A percentile compares a stretch with the other conserved stretches of the same genome.
Conservation (phyloP, 2,329 filamentous ascomycete genomes). For the Exophiala bonariae region DNA sequence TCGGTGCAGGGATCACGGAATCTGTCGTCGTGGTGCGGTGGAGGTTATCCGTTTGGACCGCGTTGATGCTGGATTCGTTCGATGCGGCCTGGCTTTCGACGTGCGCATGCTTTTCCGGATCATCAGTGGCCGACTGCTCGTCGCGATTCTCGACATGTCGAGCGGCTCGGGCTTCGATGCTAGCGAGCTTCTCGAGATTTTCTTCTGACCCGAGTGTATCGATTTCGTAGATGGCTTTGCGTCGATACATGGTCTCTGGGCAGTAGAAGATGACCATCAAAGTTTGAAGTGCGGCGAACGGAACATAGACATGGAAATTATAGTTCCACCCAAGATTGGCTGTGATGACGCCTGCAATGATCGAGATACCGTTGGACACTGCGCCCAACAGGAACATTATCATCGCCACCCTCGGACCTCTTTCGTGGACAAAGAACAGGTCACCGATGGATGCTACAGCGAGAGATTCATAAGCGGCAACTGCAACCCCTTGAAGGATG, state of each 20-base stretch:
- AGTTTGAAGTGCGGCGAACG: conserved; percentile 13
- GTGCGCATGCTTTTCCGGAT: too few relatives aligned
- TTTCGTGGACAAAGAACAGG: conserved; percentile 39
- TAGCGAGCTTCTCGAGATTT: conserved; percentile 21
- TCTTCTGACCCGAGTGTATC: conserved; percentile 20
- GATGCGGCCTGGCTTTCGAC: too few relatives aligned
- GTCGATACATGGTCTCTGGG: conserved; percentile 20
- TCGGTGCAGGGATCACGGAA: conserved; percentile 9
- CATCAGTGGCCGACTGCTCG: not conserved
- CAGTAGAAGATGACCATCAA: conserved; percentile 15
- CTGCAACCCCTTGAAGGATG: conserved; percentile 46
- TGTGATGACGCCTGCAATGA: conserved; percentile 42
- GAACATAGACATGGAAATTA: conserved; percentile 19
- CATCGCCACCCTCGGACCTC: conserved; percentile 32
- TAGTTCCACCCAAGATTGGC: conserved; percentile 27
- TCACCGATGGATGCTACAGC: conserved; percentile 45
- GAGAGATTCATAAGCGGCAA: conserved; percentile 39
- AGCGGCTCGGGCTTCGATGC: conserved; percentile 13
- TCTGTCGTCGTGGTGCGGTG: conserved; percentile 14
- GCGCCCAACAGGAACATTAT: conserved; percentile 41
- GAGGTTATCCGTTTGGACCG: conserved; percentile 8
- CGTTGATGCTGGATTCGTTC: too few relatives aligned
- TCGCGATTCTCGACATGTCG: conserved; percentile 8
- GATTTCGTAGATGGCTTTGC: conserved; percentile 21
- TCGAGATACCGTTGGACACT: conserved; percentile 40